Conservation (phyloP, 805 yeast species). For the Candida khao-thaluensis region DNA sequence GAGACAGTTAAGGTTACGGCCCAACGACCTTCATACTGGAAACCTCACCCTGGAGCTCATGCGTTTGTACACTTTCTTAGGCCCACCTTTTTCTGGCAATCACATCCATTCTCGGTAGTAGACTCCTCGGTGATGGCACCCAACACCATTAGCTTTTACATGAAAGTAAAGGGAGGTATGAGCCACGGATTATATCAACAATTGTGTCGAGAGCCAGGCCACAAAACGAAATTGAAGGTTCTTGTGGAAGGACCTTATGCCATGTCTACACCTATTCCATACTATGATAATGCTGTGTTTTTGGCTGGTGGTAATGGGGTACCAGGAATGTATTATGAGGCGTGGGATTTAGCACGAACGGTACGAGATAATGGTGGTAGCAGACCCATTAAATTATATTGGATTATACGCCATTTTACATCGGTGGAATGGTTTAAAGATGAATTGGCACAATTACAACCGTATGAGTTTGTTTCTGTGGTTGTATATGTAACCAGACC, state of each 20-base stretch:
- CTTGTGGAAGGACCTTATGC: constrained; percentile 67
- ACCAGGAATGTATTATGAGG: constrained; percentile 51
- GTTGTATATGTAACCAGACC: constrained; percentile 31
- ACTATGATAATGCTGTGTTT: constrained; percentile 53
- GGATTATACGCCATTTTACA: constrained; percentile 57
- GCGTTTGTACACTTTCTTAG: constrained; percentile 35
- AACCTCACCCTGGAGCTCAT: constrained; percentile 32
- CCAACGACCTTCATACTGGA: constrained; percentile 35
- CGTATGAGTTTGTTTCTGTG: constrained; percentile 24
- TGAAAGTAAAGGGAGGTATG: constrained; percentile 50
- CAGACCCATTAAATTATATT: constrained; percentile 41
- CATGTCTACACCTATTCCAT: constrained; percentile 42
- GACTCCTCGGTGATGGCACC: constrained; percentile 18
- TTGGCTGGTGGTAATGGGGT: constrained; percentile 78
- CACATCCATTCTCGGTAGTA: constrained; percentile 40
- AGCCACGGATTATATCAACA: constrained; percentile 34
- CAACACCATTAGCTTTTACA: constrained; percentile 24
- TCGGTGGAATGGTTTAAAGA: constrained; percentile 48
- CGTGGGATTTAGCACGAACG: constrained; percentile 8
- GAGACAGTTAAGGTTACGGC: constrained; percentile 35
- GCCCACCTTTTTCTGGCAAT: constrained; percentile 39
- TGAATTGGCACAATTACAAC: constrained; percentile 31
- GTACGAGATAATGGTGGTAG: constrained; percentile 20
- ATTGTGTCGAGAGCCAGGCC: constrained; percentile 23
- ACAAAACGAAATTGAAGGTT: constrained; percentile 20